These are phyloP conservation scores for Fusarium armeniacum DNA, from an alignment of 2,329 filamentous ascomycete genomes.

Conservation along the genomic window DNA sequence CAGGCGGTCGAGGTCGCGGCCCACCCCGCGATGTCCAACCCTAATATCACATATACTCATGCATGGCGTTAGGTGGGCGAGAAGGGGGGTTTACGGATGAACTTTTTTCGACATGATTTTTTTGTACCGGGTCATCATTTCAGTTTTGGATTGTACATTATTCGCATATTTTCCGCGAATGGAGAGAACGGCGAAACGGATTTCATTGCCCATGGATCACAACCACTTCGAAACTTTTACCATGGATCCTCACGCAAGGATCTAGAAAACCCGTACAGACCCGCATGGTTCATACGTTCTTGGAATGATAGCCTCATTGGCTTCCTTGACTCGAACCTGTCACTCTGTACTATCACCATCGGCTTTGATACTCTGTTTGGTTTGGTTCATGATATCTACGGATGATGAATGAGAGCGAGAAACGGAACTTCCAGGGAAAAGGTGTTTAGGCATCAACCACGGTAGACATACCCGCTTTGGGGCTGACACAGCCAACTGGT, in stretches of 20 bases:
- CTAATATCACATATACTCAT: slow-evolving; percentile 51
- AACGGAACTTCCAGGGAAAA: slow-evolving; percentile 43
- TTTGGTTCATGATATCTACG: slow-evolving; percentile 51
- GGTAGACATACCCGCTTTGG: slow-evolving; percentile 48
- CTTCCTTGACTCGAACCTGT: slow-evolving; percentile 48
- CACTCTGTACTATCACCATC: slow-evolving; percentile 51
- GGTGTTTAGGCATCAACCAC: slow-evolving; percentile 47
- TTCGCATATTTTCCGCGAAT: slow-evolving; percentile 58
- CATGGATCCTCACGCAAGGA: slow-evolving; percentile 31
- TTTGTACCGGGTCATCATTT: slow-evolving; percentile 51
- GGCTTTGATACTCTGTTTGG: slow-evolving; percentile 53
- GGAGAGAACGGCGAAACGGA: slow-evolving; percentile 54
- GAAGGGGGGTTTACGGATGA: slow-evolving; percentile 39
- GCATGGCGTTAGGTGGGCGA: slow-evolving; percentile 49
- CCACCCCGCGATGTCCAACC: slow-evolving; percentile 55
- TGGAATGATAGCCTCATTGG: slow-evolving; percentile 36
- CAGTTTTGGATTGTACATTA: slow-evolving; percentile 61
- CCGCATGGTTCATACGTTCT: slow-evolving; percentile 33
- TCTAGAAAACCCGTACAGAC: slow-evolving; percentile 39
- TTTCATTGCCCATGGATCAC: slow-evolving; percentile 52
- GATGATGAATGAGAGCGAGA: slow-evolving; percentile 50
- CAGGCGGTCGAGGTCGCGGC: slow-evolving; percentile 56
- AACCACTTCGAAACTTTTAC: slow-evolving; percentile 43
- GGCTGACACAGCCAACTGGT: slow-evolving; percentile 42
- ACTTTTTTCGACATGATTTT: slow-evolving; percentile 52